Conservation (phyloP, 1,284 basidiomycete genomes). For the Singerocomus inundabilis region DNA sequence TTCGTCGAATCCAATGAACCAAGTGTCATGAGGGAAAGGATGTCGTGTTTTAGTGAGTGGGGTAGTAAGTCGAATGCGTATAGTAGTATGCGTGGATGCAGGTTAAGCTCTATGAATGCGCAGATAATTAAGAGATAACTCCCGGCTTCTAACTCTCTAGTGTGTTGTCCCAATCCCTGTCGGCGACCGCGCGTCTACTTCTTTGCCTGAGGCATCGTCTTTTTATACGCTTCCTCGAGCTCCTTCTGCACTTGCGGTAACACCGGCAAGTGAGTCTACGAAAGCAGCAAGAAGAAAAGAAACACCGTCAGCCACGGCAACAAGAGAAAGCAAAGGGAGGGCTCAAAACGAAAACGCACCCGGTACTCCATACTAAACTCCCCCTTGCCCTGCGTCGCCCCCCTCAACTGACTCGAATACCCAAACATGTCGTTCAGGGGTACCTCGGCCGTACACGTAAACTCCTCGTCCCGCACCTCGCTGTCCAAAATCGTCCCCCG, state of each 20-base stretch:
- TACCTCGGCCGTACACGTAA: constrained; percentile 90
- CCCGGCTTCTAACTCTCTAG: too few relatives aligned
- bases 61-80: too few relatives aligned
- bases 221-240: constrained; percentile 58
- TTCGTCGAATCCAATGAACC: too few relatives aligned
- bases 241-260: constrained; percentile 86
- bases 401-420: constrained; percentile 89
- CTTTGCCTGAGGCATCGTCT: constrained; percentile 50
- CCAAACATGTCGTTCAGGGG: constrained; percentile 99
- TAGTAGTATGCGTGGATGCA: too few relatives aligned
- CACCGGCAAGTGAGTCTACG: constrained; percentile 79
- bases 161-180: too few relatives aligned
- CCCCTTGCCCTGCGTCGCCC: constrained; percentile 94
- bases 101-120: not conserved
- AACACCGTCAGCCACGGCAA: not conserved
- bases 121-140: not conserved
- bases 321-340: not conserved
- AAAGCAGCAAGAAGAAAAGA: not conserved
- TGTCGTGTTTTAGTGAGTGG: too few relatives aligned
- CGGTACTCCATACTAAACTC: constrained; percentile 98
- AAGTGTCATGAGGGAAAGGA: too few relatives aligned
- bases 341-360: constrained; percentile 40
- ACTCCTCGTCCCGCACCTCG: constrained; percentile 97
- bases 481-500: constrained; percentile 96
- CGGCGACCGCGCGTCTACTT: constrained; percentile 42